These are phyloP conservation scores for Phanerochaete sordida DNA, from an alignment of 768 basidiomycete species.

Conservation along the genomic window DNA sequence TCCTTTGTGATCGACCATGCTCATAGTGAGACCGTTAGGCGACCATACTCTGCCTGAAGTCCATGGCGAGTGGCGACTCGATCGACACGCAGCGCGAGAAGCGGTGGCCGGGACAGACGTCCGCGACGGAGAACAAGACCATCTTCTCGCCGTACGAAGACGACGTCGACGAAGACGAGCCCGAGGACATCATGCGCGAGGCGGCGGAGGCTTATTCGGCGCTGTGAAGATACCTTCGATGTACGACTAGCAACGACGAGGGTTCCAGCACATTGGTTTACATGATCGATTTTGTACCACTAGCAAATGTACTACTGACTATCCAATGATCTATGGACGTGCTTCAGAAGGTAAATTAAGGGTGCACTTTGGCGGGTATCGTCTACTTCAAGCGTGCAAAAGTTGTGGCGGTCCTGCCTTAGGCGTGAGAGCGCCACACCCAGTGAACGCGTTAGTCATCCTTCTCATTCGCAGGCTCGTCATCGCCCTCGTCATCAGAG, in stretches of 20 bases:
- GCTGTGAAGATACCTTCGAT: too few species aligned
- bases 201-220: neutral
- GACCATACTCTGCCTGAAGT: slow-evolving; percentile 59
- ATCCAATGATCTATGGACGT: neutral
- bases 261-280: neutral
- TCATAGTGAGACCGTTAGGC: slow-evolving; percentile 40
- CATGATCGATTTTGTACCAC: neutral
- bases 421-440: neutral
- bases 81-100: slow-evolving; percentile 74
- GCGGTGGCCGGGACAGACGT: slow-evolving; percentile 70
- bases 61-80: slow-evolving; percentile 72
- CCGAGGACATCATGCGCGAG: slow-evolving; percentile 13
- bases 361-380: neutral
- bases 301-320: neutral
- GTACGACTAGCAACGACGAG: neutral
- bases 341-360: neutral
- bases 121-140: slow-evolving; percentile 38
- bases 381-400: neutral
- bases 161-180: slow-evolving; percentile 45
- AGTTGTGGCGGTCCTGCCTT: too few species aligned
- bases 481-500: slow-evolving; percentile 74
- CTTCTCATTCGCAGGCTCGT: slow-evolving; percentile 27
- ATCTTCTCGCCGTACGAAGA: slow-evolving; percentile 59
- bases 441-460: neutral
- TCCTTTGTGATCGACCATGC: neutral